Evolutionary conservation across 2,329 filamentous ascomycete species (phyloP).

Genomic region (Trichoderma atrobrunneum): DNA sequence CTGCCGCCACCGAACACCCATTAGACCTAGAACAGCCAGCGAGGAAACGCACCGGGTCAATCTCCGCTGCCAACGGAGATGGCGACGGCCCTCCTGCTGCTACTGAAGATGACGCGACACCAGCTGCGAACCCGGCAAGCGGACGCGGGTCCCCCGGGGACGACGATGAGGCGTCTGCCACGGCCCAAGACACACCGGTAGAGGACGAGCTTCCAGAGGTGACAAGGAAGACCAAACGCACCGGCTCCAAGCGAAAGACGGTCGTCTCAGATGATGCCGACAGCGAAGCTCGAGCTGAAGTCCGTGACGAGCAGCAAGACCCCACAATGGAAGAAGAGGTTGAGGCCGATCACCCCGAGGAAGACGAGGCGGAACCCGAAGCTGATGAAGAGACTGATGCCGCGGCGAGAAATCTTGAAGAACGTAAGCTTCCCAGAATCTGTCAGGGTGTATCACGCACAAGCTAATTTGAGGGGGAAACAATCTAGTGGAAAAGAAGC

Average conservation of each 20-base stretch:
- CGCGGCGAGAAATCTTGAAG: slow-evolving; percentile 61
- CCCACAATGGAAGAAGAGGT: slow-evolving; percentile 41
- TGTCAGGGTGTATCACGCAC: background rate
- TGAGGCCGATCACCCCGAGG: slow-evolving; percentile 51
- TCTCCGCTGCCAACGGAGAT: slow-evolving; percentile 40
- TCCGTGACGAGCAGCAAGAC: slow-evolving; percentile 34
- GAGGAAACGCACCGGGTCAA: slow-evolving; percentile 54
- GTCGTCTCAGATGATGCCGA: slow-evolving; percentile 27
- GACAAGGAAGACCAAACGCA: slow-evolving; percentile 42
- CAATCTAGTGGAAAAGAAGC: slow-evolving; percentile 68
- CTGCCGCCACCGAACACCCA: slow-evolving; percentile 40
- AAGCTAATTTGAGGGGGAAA: slow-evolving; percentile 23
- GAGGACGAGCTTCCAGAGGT: slow-evolving; percentile 35
- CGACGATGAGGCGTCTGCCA: slow-evolving; percentile 40
- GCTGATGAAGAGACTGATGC: slow-evolving; percentile 59
- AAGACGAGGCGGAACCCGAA: slow-evolving; percentile 51
- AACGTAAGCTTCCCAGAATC: slow-evolving; percentile 45
- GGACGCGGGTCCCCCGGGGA: slow-evolving; percentile 45
- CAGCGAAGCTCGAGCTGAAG: slow-evolving; percentile 34
- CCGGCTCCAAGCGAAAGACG: slow-evolving; percentile 39
- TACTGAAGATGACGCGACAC: slow-evolving; percentile 33
- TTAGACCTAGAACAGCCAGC: slow-evolving; percentile 48
- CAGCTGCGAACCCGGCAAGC: slow-evolving; percentile 35
- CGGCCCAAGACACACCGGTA: slow-evolving; percentile 28
- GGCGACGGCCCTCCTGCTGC: slow-evolving; percentile 32